Evolutionary conservation across 257 asterid genomes (phyloP).

Genomic region (Scutellaria galericulata): DNA sequence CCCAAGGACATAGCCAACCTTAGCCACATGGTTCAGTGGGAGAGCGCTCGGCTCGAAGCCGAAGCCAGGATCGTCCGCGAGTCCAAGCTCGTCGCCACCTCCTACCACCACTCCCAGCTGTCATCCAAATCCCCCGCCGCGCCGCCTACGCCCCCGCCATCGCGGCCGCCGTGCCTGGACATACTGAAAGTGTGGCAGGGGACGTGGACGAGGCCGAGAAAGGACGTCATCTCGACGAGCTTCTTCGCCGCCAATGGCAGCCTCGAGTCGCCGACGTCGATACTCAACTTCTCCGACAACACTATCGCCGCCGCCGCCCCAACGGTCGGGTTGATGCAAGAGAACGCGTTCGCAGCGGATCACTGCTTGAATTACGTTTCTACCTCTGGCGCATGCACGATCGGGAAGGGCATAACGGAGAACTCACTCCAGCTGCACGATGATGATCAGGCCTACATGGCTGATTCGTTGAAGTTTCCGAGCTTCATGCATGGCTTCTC

Average conservation of each 20-base stretch:
- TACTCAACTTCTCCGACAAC: constrained; percentile 41
- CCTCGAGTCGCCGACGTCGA: constrained; percentile 43
- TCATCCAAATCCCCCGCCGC: constrained; percentile 18
- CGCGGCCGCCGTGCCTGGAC: constrained; percentile 51
- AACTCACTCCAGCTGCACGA: constrained; percentile 28
- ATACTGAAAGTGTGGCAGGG: constrained; percentile 58
- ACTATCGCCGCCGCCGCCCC: neutral
- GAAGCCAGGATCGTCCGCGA: constrained; percentile 50
- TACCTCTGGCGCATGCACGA: constrained; percentile 4
- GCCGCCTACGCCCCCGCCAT: constrained; percentile 25
- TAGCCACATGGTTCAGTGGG: constrained; percentile 73
- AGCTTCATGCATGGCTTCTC: constrained; percentile 43
- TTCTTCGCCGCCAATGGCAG: constrained; percentile 21
- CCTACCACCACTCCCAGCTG: neutral
- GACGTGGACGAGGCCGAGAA: constrained; percentile 36
- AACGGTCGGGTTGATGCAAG: constrained; percentile 23
- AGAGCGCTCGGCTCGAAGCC: constrained; percentile 58
- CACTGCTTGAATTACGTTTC: constrained; percentile 8
- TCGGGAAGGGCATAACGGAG: constrained; percentile 37
- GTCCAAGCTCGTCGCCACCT: constrained; percentile 25
- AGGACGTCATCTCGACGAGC: neutral
- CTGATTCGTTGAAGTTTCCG: constrained; percentile 36
- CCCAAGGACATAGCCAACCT: constrained; percentile 51
- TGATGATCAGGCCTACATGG: constrained; percentile 6
- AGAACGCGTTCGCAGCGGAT: neutral